phyloP scores from a whole-genome alignment of 176 grass and related monocot species.

The Eleusine coracana region DNA sequence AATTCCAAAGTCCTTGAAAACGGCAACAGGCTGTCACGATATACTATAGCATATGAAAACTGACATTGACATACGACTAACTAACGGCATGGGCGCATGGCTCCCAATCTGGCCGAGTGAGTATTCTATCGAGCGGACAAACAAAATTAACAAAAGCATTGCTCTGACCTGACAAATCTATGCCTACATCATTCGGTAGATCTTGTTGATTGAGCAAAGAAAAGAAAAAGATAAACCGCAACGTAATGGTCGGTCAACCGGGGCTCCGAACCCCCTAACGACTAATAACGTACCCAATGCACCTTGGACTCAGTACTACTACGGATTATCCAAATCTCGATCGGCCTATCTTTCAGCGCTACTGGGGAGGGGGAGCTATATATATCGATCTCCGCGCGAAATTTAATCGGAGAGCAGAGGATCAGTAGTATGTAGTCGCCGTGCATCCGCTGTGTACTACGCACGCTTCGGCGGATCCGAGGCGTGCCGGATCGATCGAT shows the following conservation, averaged over 20 bases:
- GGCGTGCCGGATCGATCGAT: neutral
- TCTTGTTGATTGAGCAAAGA: neutral
- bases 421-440: neutral
- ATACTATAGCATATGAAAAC: too few relatives aligned
- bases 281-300: neutral
- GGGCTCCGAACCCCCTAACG: neutral
- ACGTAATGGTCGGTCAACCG: neutral
- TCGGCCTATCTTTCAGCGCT: constrained; percentile 27
- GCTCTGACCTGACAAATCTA: neutral
- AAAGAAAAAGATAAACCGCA: neutral
- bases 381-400: neutral
- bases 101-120: too few relatives aligned
- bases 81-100: too few relatives aligned
- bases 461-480: constrained; percentile 5
- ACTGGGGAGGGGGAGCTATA: neutral
- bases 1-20: too few relatives aligned
- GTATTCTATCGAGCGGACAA: neutral
- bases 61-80: too few relatives aligned
- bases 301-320: neutral
- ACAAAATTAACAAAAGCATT: neutral
- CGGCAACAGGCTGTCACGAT: too few relatives aligned
- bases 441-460: neutral
- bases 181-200: neutral
- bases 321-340: neutral
- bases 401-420: neutral